Evolutionary conservation across 176 grass and related monocot species (phyloP).

Genomic region (Juncus inflexus): DNA sequence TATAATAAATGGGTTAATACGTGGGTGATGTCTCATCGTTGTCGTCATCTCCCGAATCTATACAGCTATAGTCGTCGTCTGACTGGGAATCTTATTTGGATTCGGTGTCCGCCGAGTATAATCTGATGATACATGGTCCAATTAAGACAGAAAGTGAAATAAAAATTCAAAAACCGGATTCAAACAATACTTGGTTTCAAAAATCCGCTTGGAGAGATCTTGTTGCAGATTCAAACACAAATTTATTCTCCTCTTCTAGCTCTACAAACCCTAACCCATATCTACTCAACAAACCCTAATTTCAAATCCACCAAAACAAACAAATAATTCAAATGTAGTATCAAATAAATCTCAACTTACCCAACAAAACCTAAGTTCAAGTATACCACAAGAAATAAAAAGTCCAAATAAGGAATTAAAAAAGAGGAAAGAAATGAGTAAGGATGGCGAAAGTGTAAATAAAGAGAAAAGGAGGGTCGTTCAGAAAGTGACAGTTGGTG

Average conservation of each 20-base stretch:
- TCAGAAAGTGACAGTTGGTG: slow-evolving; percentile 64
- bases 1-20: no score
- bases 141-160: slow-evolving; percentile 17
- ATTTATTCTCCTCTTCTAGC: slow-evolving; percentile 66
- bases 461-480: slow-evolving; percentile 35
- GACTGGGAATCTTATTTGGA: no score
- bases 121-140: no score
- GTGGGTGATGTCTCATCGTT: no score
- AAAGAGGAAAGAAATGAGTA: slow-evolving; percentile 24
- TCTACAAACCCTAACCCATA: not conserved
- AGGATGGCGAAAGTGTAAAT: slow-evolving; percentile 14
- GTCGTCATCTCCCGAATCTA: no score
- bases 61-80: no score
- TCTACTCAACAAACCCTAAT: slow-evolving; percentile 35
- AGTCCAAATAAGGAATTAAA: slow-evolving; percentile 9
- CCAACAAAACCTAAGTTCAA: not conserved
- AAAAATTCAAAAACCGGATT: not conserved
- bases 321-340: slow-evolving; percentile 22
- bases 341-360: slow-evolving; percentile 3
- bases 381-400: slow-evolving; percentile 17
- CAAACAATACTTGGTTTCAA: slow-evolving; percentile 65
- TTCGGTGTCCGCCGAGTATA: no score
- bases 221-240: slow-evolving; percentile 38
- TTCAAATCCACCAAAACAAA: slow-evolving; percentile 19
- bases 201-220: slow-evolving; percentile 88